These are phyloP conservation scores for Curvularia verruculosa DNA, from an alignment of 2,329 filamentous ascomycete species.

Conservation along the genomic window DNA sequence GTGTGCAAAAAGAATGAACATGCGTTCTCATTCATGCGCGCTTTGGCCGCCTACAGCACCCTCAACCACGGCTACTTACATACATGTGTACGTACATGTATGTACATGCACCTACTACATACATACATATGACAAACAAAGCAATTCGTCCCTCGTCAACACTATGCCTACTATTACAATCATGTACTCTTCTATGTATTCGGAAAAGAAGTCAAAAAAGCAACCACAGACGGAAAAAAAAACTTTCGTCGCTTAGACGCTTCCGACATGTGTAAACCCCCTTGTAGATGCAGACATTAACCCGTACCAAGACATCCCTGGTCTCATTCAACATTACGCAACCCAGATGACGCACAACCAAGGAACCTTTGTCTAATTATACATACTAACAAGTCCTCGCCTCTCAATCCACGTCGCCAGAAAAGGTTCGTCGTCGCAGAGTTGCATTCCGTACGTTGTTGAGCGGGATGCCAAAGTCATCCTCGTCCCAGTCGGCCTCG, in stretches of 20 bases:
- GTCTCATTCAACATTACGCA: conserved; percentile 28
- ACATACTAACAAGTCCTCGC: neutral
- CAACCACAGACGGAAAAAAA: neutral
- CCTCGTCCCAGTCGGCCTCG: conserved; percentile 56
- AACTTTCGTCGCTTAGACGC: conserved; percentile 21
- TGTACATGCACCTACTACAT: too few relatives aligned
- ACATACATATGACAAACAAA: neutral
- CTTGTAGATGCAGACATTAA: conserved; percentile 30
- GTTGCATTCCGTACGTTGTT: conserved; percentile 34
- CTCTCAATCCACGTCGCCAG: conserved; percentile 36
- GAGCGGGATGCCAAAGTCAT: conserved; percentile 63
- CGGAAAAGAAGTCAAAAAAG: conserved; percentile 4
- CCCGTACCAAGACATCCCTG: conserved; percentile 21
- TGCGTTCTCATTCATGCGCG: conserved; percentile 10
- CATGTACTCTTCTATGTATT: conserved; percentile 14
- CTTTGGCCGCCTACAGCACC: neutral
- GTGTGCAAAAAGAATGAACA: conserved; percentile 6
- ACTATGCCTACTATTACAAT: conserved; percentile 25
- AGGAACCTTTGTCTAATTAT: conserved; percentile 10
- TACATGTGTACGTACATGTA: too few relatives aligned
- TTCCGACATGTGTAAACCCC: conserved; percentile 19
- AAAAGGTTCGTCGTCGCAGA: conserved; percentile 29
- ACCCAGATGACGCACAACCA: neutral
- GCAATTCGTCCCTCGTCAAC: conserved; percentile 4
- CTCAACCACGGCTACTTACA: too few relatives aligned